Evolutionary conservation across 1,139 yeast genomes (phyloP).

Genomic region (Candida sojae): DNA sequence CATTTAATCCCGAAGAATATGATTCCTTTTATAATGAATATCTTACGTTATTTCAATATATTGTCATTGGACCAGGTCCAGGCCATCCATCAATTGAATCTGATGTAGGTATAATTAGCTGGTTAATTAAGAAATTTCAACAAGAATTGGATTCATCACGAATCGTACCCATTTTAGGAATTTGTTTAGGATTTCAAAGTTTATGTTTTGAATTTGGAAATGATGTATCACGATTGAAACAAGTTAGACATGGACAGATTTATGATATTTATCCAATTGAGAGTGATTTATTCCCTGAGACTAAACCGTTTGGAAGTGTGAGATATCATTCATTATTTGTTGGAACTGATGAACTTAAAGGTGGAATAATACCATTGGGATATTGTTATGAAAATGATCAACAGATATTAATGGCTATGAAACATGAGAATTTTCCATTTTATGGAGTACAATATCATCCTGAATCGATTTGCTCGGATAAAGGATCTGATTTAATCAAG

Average conservation of each 20-base stretch:
- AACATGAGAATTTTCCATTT: slow-evolving; percentile 62
- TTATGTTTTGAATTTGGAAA: slow-evolving; percentile 71
- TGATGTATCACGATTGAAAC: slow-evolving; percentile 49
- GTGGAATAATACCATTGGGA: slow-evolving; percentile 57
- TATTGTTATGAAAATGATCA: slow-evolving; percentile 39
- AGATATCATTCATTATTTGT: slow-evolving; percentile 89
- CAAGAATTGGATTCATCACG: slow-evolving; percentile 10
- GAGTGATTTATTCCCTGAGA: slow-evolving; percentile 17
- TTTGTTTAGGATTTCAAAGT: slow-evolving; percentile 91
- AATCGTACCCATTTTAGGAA: slow-evolving; percentile 76
- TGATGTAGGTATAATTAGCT: slow-evolving; percentile 79
- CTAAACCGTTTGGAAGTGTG: slow-evolving; percentile 58
- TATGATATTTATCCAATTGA: slow-evolving; percentile 46
- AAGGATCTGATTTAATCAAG: slow-evolving; percentile 58
- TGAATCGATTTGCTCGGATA: slow-evolving; percentile 82
- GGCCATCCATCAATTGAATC: slow-evolving; percentile 70
- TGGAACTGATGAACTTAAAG: slow-evolving; percentile 19
- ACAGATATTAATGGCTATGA: slow-evolving; percentile 75
- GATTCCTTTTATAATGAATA: slow-evolving; percentile 37
- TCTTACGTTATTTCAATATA: slow-evolving; percentile 61
- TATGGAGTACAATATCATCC: slow-evolving; percentile 98
- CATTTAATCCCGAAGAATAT: slow-evolving; percentile 42
- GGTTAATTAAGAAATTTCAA: slow-evolving; percentile 39
- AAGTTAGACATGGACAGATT: slow-evolving; percentile 86
- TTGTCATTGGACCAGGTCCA: slow-evolving; percentile 96